Evolutionary conservation across 495 filamentous ascomycete species (phyloP), one percentile per base, ranked within the genome.

Genomic region (Amphirosellinia nigrospora): DNA sequence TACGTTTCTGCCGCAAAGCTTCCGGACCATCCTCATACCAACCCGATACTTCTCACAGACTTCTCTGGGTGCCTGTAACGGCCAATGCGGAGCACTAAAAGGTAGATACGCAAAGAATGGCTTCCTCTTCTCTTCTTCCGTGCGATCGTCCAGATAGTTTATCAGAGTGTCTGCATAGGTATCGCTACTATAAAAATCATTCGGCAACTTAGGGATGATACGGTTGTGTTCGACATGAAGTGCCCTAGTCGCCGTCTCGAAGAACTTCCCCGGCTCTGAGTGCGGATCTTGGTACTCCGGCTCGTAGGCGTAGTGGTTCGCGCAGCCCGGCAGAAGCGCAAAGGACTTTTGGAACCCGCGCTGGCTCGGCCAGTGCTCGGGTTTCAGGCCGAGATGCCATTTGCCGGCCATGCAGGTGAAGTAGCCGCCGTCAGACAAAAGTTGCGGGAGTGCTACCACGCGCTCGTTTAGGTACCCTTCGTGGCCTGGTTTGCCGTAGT

Each of bases 381-480:
- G 70, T 23, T 72, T 76, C n/a, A 83, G 62, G 13, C 79, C 81
- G 4, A 86, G 71, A 75, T 86, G 84, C 85, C 86, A 89, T 73
- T 90, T 89, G 4, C 87, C 88, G 7, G 83, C 78, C 83, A 89
- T 87, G 7, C 88, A 60, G 21, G 88, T 89, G 70, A 83, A 81
- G 70, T 90, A 90, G 38, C 88, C 88, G 7, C 78, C 82, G 74
- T 90, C 87, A 7, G 78, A 80, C 9, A 90, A 79, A n/a, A 89
- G 62, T 74, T 90, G 86, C 2, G 88, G 86, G 15, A 90, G 80
- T 6, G 87, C 82, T 1, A 82, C 88, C 26, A 90, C 87, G 3
- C 82, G 78, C 64, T 88, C 84, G 66, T 89, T 89, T 41, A 89
- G 82, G 66, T 88, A 89, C 15, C 86, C 87, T 76, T 89, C 87